These are phyloP conservation scores for Hyparrhenia diplandra DNA, from an alignment of 176 grass and related monocot species.

Conservation along the genomic window DNA sequence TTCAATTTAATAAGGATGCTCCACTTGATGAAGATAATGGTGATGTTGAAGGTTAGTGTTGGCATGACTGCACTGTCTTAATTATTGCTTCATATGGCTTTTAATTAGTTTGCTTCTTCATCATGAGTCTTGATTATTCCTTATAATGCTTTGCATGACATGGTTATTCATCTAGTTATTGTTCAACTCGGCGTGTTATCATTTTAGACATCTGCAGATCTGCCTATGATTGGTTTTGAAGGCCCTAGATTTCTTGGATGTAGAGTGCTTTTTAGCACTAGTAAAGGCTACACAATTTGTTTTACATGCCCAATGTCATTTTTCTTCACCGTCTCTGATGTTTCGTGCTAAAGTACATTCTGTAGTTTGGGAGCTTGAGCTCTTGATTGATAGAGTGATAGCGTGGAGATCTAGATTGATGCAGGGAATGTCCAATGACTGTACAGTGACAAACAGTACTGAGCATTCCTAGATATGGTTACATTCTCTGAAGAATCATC, in stretches of 20 bases:
- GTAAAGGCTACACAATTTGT: not conserved
- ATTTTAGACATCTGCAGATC: not conserved
- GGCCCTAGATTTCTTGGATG: not conserved
- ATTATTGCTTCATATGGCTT: not conserved
- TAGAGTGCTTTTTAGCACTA: not conserved
- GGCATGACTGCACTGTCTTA: not conserved
- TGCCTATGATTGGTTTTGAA: not conserved
- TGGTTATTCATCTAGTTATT: not conserved
- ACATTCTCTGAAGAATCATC: not conserved
- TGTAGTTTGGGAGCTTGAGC: not conserved
- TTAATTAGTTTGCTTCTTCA: not conserved
- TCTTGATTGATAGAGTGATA: not conserved
- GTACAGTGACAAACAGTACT: not conserved
- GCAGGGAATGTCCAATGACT: not conserved
- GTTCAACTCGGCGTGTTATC: not conserved
- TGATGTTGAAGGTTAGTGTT: slow-evolving; percentile 64
- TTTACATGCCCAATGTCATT: not conserved
- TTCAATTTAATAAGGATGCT: slow-evolving; percentile 92
- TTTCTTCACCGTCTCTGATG: not conserved
- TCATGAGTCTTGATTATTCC: slow-evolving; percentile 13
- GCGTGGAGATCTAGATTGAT: not conserved
- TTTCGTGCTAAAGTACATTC: not conserved
- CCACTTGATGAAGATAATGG: slow-evolving; percentile 77
- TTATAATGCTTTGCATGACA: not conserved
- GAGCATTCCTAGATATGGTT: not conserved